Base-by-base conservation (phyloP, 2,329 filamentous ascomycete species). In the Calonectria montana region DNA sequence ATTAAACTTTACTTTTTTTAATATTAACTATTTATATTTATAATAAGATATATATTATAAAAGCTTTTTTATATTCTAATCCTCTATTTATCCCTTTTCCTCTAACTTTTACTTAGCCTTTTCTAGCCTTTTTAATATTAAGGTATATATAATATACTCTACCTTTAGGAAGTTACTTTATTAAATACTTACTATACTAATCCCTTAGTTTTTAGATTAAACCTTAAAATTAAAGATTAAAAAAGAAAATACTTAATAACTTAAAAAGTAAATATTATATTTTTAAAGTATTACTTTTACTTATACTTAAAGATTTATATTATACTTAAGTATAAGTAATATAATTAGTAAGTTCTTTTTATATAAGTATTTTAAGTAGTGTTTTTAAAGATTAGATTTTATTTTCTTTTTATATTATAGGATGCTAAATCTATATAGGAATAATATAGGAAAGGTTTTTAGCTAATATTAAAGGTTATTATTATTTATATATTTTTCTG, bases 161-260 rank as follows among this genome's bases (percentile, higher is more conserved):
- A 67, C 48, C 25, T 15, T 4, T 0, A 55, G 48, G 25, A 71
- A 71, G 1, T 21, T n/a, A 8, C 29, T 37, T 12, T n/a, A 5
- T 18, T 31, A 0, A 4, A 67, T 29, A 43, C 39, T 71, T 1
- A 67, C 7, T 47, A 71, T 71, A 13, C 69, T 71, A 2, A 71
- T 47, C 12, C 45, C 12, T 4, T 55, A 31, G 18, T 67, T 71
- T n/a, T 61, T 39, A 2, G 48, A 71, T 18, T 47, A 5, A 13
- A 67, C 57, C 1, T 29, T 18, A 18, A 71, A 29, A 4, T 71
- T 67, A 37, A 71, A 71, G 8, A 71, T 27, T 12, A 71, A 45
- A 10, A 71, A 67, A 1, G 48, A 21, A 31, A 71, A 71, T 6
- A 61, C 15, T 25, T 65, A 39, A 10, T 71, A 47, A 10, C 4